phyloP scores from a whole-genome alignment of 1,284 basidiomycete species.

The Fomitopsis betulina region DNA sequence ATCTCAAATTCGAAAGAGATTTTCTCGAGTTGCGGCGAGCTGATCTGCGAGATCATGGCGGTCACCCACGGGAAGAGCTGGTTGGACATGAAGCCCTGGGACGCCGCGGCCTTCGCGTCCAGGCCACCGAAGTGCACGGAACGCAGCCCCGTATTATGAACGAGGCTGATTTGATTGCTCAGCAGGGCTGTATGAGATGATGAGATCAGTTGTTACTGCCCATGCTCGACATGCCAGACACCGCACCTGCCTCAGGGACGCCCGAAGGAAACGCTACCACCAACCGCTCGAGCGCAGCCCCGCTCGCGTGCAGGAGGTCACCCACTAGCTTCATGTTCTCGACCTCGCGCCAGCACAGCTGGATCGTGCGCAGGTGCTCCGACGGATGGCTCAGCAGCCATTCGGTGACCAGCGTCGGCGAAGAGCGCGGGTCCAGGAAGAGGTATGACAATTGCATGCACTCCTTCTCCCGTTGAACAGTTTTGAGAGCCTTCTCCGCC shows the following conservation, averaged over 20 bases:
- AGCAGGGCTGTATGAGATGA: conserved; percentile 14
- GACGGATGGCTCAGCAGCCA: conserved; percentile 26
- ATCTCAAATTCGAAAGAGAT: conserved; percentile 27
- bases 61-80: conserved; percentile 25
- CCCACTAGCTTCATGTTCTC: conserved; percentile 25
- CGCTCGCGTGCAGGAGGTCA: conserved; percentile 25
- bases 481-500: neutral
- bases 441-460: conserved; percentile 26
- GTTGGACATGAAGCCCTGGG: conserved; percentile 22
- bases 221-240: neutral
- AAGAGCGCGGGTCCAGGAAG: conserved; percentile 27
- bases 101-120: conserved; percentile 17
- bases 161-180: conserved; percentile 24
- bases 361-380: conserved; percentile 24
- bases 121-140: conserved; percentile 27
- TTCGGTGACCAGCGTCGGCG: conserved; percentile 28
- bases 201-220: neutral
- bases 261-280: conserved; percentile 27
- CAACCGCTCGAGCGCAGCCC: conserved; percentile 25
- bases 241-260: conserved; percentile 21
- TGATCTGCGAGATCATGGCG: conserved; percentile 20
- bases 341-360: conserved; percentile 30
- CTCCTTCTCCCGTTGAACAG: conserved; percentile 1
- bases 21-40: conserved; percentile 18
- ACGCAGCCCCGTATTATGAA: conserved; percentile 26